Evolutionary conservation across 441 rosid genomes (phyloP), one percentile per base, ranked within the genome.

Genomic region (Biscutella auriculata): DNA sequence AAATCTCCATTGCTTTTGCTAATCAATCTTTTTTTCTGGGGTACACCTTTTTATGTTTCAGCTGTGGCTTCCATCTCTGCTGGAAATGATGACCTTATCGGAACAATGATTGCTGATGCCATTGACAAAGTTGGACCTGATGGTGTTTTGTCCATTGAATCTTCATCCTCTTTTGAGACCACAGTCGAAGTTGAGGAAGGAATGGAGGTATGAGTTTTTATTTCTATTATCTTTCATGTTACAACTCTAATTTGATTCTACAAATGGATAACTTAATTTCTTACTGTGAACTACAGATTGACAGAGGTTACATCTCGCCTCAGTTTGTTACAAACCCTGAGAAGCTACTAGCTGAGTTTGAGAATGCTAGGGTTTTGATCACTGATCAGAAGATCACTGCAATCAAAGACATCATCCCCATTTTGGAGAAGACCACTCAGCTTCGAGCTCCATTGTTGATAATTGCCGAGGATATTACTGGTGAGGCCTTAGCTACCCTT

Each of bases 61-160:
- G 99, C 97, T 14, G 89, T 93, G 57, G 97, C 97, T 7, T 4
- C 99, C 27, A 85, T 93, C 49, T 89, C 97, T 63, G 82, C 97
- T 69, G 99, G 99, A 66, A 93, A 93, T 57, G 97, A 93, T 65
- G 96, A 87, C 16, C 83, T 89, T 39, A 77, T 93, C 12, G 97
- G 99, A 28, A 55, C 82, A 26, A 89, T 93, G 97, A 71, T 93
- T 68, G 99, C 99, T 47, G 97, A 89, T 76, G 97, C 99, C 56
- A 89, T 93, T 62, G 94, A 87, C 77, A 93, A 89, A 73, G 97
- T 93, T 57, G 99, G 99, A 16, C 97, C 97, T 57, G 97, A 93
- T 76, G 99, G 99, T 72, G 99, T 89, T 53, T 37, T 93, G 72
- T 93, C 99, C 44, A 93, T 93, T 62, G 99, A 93, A 68, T 93